Evolutionary conservation across 805 yeast genomes (phyloP).

Genomic region (Citeromyces nyonsensis): DNA sequence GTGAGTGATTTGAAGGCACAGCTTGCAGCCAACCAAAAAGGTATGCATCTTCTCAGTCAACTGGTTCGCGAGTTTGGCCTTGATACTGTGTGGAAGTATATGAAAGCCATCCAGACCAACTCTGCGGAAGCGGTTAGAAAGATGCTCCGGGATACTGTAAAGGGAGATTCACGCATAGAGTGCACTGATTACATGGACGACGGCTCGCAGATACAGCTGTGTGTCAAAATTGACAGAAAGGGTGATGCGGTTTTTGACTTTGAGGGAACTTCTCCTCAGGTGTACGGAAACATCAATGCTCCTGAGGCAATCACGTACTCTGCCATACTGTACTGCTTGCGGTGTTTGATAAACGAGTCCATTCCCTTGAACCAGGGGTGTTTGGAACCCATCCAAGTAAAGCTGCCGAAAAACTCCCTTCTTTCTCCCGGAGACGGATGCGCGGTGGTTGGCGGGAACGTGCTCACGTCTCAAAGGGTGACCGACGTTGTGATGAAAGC

Average conservation of each 20-base stretch:
- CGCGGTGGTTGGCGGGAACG: conserved; percentile 93
- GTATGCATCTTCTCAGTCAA: conserved; percentile 47
- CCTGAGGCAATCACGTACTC: conserved; percentile 84
- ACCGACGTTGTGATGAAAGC: conserved; percentile 84
- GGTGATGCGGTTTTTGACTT: conserved; percentile 72
- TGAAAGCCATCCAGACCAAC: conserved; percentile 70
- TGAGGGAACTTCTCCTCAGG: conserved; percentile 73
- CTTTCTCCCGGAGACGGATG: conserved; percentile 71
- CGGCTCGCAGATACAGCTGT: conserved; percentile 49
- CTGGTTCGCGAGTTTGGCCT: conserved; percentile 51
- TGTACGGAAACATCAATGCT: conserved; percentile 83
- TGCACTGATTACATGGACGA: conserved; percentile 69
- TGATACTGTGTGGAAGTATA: conserved; percentile 48
- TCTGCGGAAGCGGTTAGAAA: conserved; percentile 60
- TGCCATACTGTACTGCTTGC: conserved; percentile 74
- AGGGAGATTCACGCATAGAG: conserved; percentile 17
- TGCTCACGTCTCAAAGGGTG: conserved; percentile 85
- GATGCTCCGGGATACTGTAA: conserved; percentile 27
- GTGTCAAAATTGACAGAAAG: conserved; percentile 30
- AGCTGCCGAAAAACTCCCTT: conserved; percentile 44
- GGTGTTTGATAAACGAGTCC: conserved; percentile 74
- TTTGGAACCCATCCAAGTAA: conserved; percentile 58
- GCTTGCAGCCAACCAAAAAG: conserved; percentile 79
- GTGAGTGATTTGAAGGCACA: conserved; percentile 77
- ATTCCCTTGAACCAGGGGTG: conserved; percentile 94